phyloP scores from a whole-genome alignment of 2,329 filamentous ascomycete species.

The Fusarium sp. region DNA sequence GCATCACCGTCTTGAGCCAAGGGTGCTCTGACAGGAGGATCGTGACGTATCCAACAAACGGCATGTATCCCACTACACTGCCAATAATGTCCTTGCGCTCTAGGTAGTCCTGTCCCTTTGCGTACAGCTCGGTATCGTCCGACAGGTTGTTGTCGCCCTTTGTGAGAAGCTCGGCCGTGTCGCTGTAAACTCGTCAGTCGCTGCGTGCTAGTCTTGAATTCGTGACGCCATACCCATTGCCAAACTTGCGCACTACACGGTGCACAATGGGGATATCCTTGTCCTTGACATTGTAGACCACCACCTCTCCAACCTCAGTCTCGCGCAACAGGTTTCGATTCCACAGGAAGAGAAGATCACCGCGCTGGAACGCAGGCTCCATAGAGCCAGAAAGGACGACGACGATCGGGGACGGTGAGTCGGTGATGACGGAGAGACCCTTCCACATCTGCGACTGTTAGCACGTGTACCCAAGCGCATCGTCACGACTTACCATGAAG shows the following conservation, averaged over 20 bases:
- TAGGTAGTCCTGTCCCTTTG: slow-evolving; percentile 86
- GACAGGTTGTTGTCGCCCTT: slow-evolving; percentile 97
- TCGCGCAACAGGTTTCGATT: slow-evolving; percentile 73
- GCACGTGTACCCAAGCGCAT: slow-evolving; percentile 31
- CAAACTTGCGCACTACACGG: slow-evolving; percentile 83
- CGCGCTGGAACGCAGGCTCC: slow-evolving; percentile 85
- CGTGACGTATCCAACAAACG: slow-evolving; percentile 96
- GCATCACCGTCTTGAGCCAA: slow-evolving; percentile 95
- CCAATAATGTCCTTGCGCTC: slow-evolving; percentile 92
- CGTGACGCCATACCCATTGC: slow-evolving; percentile 60
- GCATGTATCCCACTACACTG: slow-evolving; percentile 90
- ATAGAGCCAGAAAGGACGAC: slow-evolving; percentile 87
- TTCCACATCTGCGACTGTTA: slow-evolving; percentile 77
- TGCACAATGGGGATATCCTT: slow-evolving; percentile 99
- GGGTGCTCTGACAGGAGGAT: slow-evolving; percentile 96
- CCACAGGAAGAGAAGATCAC: slow-evolving; percentile 82
- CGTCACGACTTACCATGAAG: slow-evolving; percentile 76
- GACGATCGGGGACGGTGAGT: slow-evolving; percentile 82
- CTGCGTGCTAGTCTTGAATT: background rate
- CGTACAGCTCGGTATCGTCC: slow-evolving; percentile 91
- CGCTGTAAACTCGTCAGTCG: slow-evolving; percentile 49
- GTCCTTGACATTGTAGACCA: slow-evolving; percentile 82
- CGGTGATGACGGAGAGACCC: slow-evolving; percentile 81
- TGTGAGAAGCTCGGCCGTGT: slow-evolving; percentile 81
- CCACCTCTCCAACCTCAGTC: slow-evolving; percentile 68